Base-by-base conservation (phyloP, 805 yeast genomes). In the Wickerhamiella alocasiicola region DNA sequence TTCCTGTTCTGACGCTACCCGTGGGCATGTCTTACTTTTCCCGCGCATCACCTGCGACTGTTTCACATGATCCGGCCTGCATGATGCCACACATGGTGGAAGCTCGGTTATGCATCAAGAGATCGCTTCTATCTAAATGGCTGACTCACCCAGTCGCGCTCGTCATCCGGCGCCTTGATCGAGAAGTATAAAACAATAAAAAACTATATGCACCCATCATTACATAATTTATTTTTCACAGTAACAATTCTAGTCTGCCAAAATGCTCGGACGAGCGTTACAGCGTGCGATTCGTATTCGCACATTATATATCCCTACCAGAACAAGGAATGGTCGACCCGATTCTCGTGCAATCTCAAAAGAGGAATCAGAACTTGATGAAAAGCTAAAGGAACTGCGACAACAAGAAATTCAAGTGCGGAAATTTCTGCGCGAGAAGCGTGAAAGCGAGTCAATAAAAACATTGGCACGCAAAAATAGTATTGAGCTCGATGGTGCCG, bases 401-500 rank as follows among this genome's bases (percentile, higher is more conserved):
- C 31, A 15, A 6, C 36, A 46, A 17, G 49, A 49, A 31, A 15
- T 16, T 12, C 43, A 46, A 9, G 23, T 51, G 18, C 20, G 47
- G 12, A 11, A 33, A 6, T 40, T 31, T 12, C 19, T 52, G 9
- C 30, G 24, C 9, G 31, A 19, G 12, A 38, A 48, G 36, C 46
- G 47, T 3, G 60, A 55, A 11, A 35, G 36, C 9, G 43, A 46
- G 17, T 33, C 27, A 3, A 44, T 44, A 23, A 19, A 44, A 20
- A 23, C 26, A 18, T 44, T 47, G 1, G 48, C 48, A 1, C 35
- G 33, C 12, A 4, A 12, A 3, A 51, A 49, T 15, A 35, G 35
- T 1, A 26, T 47, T 3, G 28, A 39, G 5, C 28, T 46, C 16
- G 29, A 36, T 3, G 36, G 23, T 2, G 18, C 34, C 2, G 49